These are phyloP conservation scores for Aspergillus pseudoglaucus DNA, from an alignment of 2,329 filamentous ascomycete genomes.

Conservation along the genomic window DNA sequence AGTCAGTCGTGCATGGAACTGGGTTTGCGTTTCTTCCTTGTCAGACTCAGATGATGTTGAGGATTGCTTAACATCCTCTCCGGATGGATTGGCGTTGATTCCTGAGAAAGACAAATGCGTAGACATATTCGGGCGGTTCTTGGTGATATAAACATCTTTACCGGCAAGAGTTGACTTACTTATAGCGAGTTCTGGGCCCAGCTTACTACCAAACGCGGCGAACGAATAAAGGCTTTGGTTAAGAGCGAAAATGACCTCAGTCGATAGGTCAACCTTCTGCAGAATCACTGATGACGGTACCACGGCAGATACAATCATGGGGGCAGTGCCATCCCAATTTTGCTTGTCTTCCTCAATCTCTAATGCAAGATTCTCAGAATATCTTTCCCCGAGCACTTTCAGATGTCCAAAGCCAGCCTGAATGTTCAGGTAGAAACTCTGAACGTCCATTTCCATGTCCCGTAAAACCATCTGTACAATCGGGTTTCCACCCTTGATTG, in stretches of 20 bases:
- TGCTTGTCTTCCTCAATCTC: conserved; percentile 12
- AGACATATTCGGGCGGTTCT: conserved; percentile 18
- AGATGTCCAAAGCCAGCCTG: not conserved
- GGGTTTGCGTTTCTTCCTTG: too few relatives aligned
- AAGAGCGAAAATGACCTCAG: not conserved
- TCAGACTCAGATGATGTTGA: not conserved
- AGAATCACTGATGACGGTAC: not conserved
- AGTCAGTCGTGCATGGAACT: not conserved
- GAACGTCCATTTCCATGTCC: not conserved
- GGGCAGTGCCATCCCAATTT: conserved; percentile 16
- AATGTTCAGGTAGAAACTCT: not conserved
- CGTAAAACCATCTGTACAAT: not conserved
- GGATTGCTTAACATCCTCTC: not conserved
- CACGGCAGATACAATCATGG: conserved; percentile 19
- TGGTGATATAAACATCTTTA: conserved; percentile 20
- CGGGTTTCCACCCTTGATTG: not conserved
- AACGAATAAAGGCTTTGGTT: not conserved
- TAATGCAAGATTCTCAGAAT: conserved; percentile 5
- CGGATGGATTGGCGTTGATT: not conserved
- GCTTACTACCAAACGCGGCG: not conserved
- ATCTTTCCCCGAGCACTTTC: not conserved
- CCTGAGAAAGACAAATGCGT: conserved; percentile 1
- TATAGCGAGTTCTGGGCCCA: conserved; percentile 16
- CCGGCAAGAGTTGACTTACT: conserved; percentile 11
- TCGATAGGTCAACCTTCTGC: not conserved